These are phyloP conservation scores for Aspergillus texensis DNA, from an alignment of 2,329 filamentous ascomycete species.

Conservation along the genomic window DNA sequence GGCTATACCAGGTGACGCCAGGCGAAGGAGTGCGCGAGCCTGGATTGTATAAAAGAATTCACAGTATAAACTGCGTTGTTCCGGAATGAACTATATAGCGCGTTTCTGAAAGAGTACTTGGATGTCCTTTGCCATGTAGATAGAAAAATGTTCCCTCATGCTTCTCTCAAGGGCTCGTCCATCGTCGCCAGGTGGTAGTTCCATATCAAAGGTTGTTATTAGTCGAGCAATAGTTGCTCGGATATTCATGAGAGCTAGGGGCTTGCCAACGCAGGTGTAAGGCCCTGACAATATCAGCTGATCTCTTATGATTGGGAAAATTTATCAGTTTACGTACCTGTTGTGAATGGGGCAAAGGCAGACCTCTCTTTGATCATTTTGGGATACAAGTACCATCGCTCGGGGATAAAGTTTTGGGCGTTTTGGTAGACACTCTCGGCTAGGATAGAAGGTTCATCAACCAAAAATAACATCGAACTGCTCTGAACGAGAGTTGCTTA, in stretches of 20 bases:
- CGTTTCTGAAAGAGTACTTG: not conserved
- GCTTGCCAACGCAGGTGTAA: slow-evolving; percentile 10
- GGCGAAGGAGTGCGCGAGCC: not conserved
- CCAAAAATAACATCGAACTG: not conserved
- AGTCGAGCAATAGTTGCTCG: slow-evolving; percentile 9
- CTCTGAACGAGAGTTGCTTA: slow-evolving; percentile 16
- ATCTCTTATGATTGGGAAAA: not conserved
- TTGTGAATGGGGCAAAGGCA: slow-evolving; percentile 39
- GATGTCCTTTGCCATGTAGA: not conserved
- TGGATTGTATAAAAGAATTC: not conserved
- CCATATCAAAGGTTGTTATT: slow-evolving; percentile 5
- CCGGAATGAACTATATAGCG: not conserved
- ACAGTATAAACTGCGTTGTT: not conserved
- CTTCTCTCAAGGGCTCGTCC: slow-evolving; percentile 2
- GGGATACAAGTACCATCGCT: slow-evolving; percentile 40
- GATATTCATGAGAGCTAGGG: slow-evolving; percentile 8
- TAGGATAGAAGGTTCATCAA: slow-evolving; percentile 2
- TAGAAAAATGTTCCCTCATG: slow-evolving; percentile 9
- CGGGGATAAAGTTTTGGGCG: slow-evolving; percentile 26
- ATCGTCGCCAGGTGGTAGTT: slow-evolving; percentile 3
- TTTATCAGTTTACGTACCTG: slow-evolving; percentile 23
- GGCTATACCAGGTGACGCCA: not conserved
- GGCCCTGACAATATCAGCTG: not conserved
- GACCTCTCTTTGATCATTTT: slow-evolving; percentile 37
- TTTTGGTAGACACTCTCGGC: slow-evolving; percentile 30